Percentiles rank a stretch among this genome's conserved stretches.
phyloP scores from a whole-genome alignment of 345 rosid genomes.

The Anacardium occidentale region DNA sequence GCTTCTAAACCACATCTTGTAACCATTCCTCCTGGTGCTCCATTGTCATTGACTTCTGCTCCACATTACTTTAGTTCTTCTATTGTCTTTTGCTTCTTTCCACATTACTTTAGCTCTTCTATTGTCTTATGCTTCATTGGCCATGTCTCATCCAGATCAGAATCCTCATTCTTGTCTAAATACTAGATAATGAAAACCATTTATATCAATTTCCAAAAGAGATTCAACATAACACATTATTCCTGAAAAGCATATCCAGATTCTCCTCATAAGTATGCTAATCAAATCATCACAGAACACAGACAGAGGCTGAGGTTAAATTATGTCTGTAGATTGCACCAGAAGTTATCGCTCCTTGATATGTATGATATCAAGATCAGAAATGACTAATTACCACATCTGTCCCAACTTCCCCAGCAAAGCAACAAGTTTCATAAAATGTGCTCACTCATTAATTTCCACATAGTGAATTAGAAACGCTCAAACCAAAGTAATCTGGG shows the following conservation, averaged over 20 bases:
- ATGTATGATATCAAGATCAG: not conserved
- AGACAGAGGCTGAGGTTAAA: not conserved
- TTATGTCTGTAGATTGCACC: not conserved
- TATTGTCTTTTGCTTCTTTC: not conserved
- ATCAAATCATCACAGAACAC: too few species aligned
- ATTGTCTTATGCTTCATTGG: not conserved
- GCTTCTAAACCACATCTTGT: conserved; percentile 7
- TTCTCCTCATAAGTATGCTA: not conserved
- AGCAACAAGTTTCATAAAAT: not conserved
- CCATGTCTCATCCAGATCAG: not conserved
- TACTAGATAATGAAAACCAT: too few species aligned
- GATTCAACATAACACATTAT: not conserved
- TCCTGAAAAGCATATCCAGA: not conserved
- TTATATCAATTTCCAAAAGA: not conserved
- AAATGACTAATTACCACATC: not conserved
- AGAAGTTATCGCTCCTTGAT: not conserved
- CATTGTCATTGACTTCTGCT: not conserved
- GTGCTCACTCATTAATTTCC: not conserved
- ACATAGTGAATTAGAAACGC: not conserved
- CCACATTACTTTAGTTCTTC: not conserved
- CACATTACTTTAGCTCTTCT: not conserved
- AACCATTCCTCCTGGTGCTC: not conserved
- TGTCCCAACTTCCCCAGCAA: not conserved
- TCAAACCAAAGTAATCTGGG: not conserved
- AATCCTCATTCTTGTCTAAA: not conserved